These are phyloP conservation scores for Candida yuanshanica DNA, from an alignment of 805 yeast genomes.

Conservation along the genomic window DNA sequence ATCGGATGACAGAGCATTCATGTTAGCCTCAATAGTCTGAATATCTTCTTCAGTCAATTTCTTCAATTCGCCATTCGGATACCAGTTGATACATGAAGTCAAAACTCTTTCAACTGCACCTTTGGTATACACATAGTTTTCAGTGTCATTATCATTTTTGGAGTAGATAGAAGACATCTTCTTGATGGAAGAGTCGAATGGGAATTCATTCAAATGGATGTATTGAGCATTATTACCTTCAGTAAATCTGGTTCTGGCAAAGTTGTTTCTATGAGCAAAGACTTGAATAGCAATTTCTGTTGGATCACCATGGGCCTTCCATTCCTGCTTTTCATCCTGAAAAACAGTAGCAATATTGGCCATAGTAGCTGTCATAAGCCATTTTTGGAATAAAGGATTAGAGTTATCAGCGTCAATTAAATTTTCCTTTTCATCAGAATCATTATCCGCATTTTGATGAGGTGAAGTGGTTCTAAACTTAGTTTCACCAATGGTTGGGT, in stretches of 20 bases:
- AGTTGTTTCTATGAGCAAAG: constrained; percentile 54
- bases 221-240: constrained; percentile 27
- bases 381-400: constrained; percentile 26
- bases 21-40: constrained; percentile 42
- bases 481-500: constrained; percentile 53
- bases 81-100: constrained; percentile 50
- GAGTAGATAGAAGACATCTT: constrained; percentile 63
- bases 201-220: constrained; percentile 55
- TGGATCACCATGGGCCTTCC: constrained; percentile 87
- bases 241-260: constrained; percentile 39
- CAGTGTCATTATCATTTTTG: constrained; percentile 25
- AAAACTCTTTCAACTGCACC: constrained; percentile 76
- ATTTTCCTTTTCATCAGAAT: constrained; percentile 10
- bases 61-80: constrained; percentile 25
- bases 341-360: constrained; percentile 75
- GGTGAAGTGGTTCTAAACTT: constrained; percentile 19
- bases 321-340: constrained; percentile 38
- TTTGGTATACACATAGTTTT: constrained; percentile 44
- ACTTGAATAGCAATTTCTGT: constrained; percentile 88
- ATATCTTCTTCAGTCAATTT: constrained; percentile 38
- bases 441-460: constrained; percentile 16
- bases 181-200: constrained; percentile 70
- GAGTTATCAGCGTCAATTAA: constrained; percentile 1
- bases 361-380: constrained; percentile 63
- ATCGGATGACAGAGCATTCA: constrained; percentile 53